A percentile compares a stretch with the other conserved stretches of the same genome.
Evolutionary conservation across 2,329 filamentous ascomycete species (phyloP).

Genomic region (Sphaerulina musiva): DNA sequence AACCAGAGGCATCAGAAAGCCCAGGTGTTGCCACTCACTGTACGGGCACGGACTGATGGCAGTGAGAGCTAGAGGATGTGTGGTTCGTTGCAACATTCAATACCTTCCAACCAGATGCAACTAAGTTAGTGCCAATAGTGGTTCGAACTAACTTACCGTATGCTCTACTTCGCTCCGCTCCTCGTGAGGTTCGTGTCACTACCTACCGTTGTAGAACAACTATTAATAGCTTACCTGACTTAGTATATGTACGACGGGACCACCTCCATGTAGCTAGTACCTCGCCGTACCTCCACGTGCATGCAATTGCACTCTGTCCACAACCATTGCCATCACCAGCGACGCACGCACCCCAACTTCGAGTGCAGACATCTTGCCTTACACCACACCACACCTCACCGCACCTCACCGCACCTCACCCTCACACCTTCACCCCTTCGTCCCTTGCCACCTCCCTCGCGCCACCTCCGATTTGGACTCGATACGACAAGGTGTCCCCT

Average conservation of each 20-base stretch:
- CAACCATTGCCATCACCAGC: background rate
- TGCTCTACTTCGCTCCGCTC: background rate
- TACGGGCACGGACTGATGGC: too few species aligned
- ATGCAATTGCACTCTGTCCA: background rate
- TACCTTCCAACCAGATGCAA: too few species aligned
- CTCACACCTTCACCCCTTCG: background rate
- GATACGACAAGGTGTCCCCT: too few species aligned
- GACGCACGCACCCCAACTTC: background rate
- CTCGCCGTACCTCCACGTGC: too few species aligned
- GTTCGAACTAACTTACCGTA: background rate
- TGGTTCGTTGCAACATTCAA: too few species aligned
- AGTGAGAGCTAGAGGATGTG: too few species aligned
- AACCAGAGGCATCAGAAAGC: too few species aligned
- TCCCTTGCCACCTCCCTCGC: background rate
- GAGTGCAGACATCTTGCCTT: background rate
- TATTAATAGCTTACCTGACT: background rate
- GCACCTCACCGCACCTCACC: background rate
- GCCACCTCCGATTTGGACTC: too few species aligned
- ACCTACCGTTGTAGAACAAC: background rate
- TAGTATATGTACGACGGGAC: too few species aligned
- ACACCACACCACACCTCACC: background rate
- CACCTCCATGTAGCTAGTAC: too few species aligned
- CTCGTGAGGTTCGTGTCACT: background rate
- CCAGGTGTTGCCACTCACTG: too few species aligned
- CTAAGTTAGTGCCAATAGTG: too few species aligned